Evolutionary conservation across 2,329 filamentous ascomycete genomes (phyloP), one percentile per base, ranked within the genome.

Genomic region (Teratosphaeria gauchensis): DNA sequence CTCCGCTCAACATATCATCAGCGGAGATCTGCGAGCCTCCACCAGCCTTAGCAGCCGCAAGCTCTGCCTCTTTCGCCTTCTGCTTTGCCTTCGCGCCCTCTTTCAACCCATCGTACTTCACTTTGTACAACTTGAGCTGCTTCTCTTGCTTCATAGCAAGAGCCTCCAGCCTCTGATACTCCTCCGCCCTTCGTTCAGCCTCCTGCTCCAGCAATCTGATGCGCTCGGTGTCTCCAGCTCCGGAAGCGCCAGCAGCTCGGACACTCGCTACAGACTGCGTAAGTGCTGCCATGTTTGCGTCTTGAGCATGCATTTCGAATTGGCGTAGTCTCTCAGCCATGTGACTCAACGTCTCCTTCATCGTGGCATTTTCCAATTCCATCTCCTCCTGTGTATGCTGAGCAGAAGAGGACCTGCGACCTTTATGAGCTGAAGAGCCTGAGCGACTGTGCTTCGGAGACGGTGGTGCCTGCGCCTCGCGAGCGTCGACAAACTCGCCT

Each of bases 281-380:
- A 35, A 97, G 81, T 2, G 90, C 90, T 56, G 88, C 89, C 42
- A 73, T 72, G 0, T 68, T 71, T 5, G 88, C 92, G 63, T 87
- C 90, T 74, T 97, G 94, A 0, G 91, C 90, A 66, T 90, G 92
- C 46, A 90, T 86, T 74, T 99, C 92, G 76, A 96, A 99, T 62
- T 91, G 88, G 67, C 94, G 89, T n/a, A 99, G 82, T 0, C 92
- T 84, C 66, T 88, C 89, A 62, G 88, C 89, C 38, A 96, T 82
- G 55, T 90, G 90, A 73, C 97, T 92, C 8, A 95, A 84, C 66
- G 91, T 85, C 59, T 88, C 84, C 68, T 94, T 92, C 55, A 97
- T 80, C 9, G 88, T 89, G 62, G 88, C 83, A 72, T 97, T 99
- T 70, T 97, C 90, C 54, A 92, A 83, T 63, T 88, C 85, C 9